Evolutionary conservation across 2,329 filamentous ascomycete genomes (phyloP).

Genomic region (Fusarium sp.): DNA sequence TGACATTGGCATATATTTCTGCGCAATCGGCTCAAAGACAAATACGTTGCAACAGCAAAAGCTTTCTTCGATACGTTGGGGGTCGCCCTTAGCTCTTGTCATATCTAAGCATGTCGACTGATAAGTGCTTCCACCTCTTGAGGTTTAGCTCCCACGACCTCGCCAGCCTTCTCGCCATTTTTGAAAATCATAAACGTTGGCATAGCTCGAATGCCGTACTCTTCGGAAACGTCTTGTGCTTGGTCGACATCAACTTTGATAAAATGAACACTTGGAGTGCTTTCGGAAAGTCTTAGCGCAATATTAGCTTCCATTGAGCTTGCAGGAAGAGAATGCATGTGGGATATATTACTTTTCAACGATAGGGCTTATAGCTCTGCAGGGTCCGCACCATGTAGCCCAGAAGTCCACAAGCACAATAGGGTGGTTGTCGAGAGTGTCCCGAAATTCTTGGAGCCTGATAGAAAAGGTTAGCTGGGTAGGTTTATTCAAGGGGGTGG

Average conservation of each 20-base stretch:
- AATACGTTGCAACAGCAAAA: no score
- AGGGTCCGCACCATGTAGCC: slow-evolving; percentile 28
- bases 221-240: neutral
- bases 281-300: neutral
- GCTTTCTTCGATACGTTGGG: no score
- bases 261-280: neutral
- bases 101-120: no score
- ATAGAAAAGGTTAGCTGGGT: no score
- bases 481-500: no score
- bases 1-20: no score
- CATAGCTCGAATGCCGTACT: slow-evolving; percentile 14
- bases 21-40: no score
- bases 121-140: no score
- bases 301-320: neutral
- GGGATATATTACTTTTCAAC: neutral
- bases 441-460: neutral
- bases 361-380: slow-evolving; percentile 3
- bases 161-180: neutral
- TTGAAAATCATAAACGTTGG: slow-evolving; percentile 12
- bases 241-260: slow-evolving; percentile 9
- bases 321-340: no score
- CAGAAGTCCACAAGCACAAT: slow-evolving; percentile 13
- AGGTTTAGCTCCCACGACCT: neutral
- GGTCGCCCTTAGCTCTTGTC: no score
- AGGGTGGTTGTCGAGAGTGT: neutral